A percentile compares a stretch with the other conserved stretches of the same genome.
Evolutionary conservation across 768 basidiomycete species (phyloP).

Genomic region (Pleurotus eryngii): DNA sequence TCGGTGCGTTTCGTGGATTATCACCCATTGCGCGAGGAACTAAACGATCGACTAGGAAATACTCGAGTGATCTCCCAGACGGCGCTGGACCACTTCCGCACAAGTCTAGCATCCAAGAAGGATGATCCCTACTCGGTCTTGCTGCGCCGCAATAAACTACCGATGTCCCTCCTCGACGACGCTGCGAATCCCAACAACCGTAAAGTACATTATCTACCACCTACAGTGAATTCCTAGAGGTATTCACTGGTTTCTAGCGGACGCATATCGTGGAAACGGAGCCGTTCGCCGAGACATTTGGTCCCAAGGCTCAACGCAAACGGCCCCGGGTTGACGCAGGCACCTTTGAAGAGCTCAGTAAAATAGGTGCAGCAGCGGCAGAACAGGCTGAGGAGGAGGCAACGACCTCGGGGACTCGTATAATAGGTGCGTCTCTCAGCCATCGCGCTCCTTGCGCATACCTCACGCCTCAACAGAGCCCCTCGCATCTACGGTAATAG

Average conservation of each 20-base stretch:
- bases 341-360: slow-evolving; percentile 86
- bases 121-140: slow-evolving; percentile 97
- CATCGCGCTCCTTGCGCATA: not conserved
- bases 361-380: slow-evolving; percentile 51
- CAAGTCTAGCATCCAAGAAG: slow-evolving; percentile 78
- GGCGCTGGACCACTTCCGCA: slow-evolving; percentile 94
- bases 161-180: slow-evolving; percentile 94
- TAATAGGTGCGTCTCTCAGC: slow-evolving; percentile 37
- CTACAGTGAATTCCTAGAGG: not conserved
- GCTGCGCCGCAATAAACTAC: slow-evolving; percentile 89
- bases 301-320: slow-evolving; percentile 94
- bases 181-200: slow-evolving; percentile 74
- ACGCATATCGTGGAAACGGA: slow-evolving; percentile 96
- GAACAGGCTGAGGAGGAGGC: slow-evolving; percentile 49
- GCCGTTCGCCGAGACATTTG: slow-evolving; percentile 92
- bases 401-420: slow-evolving; percentile 32
- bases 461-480: slow-evolving; percentile 32
- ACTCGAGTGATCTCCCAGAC: slow-evolving; percentile 98
- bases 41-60: slow-evolving; percentile 57
- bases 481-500: slow-evolving; percentile 44
- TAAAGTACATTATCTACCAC: slow-evolving; percentile 50
- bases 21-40: too few species aligned
- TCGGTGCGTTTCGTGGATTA: slow-evolving; percentile 57
- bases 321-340: slow-evolving; percentile 84
- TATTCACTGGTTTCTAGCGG: slow-evolving; percentile 43